Evolutionary conservation across 148 eudicot species (phyloP).

Genomic region (Rhododendron ferrugineum): DNA sequence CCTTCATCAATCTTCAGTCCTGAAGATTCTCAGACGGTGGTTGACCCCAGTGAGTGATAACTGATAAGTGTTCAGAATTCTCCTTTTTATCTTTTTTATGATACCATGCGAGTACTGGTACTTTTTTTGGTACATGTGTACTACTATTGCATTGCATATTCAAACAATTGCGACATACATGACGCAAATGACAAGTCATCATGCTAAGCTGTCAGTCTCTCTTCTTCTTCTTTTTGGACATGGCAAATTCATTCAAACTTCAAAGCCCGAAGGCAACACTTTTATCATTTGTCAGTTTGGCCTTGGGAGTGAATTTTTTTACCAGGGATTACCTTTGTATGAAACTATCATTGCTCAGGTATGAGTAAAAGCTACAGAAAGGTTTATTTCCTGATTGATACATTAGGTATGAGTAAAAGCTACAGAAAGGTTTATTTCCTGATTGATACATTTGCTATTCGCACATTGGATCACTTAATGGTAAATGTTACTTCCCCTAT

Average conservation of each 20-base stretch:
- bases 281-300: background rate
- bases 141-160: background rate
- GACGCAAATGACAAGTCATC: background rate
- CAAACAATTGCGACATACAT: background rate
- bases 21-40: slow-evolving; percentile 32
- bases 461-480: background rate
- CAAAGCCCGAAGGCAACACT: background rate
- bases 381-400: too few relatives aligned
- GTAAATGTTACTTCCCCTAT: background rate
- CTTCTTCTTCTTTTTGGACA: background rate
- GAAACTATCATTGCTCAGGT: background rate
- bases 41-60: slow-evolving; percentile 63
- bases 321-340: background rate
- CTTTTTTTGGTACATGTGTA: background rate
- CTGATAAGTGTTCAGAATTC: background rate
- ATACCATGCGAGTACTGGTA: background rate
- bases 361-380: background rate
- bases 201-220: background rate
- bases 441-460: background rate
- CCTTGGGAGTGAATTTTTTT: background rate
- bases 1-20: slow-evolving; percentile 27
- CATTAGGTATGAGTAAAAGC: background rate
- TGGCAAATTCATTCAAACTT: background rate
- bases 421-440: background rate
- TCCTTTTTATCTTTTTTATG: background rate